These are phyloP conservation scores for Paspalum notatum DNA, from an alignment of 176 grass and related monocot genomes.

Conservation along the genomic window DNA sequence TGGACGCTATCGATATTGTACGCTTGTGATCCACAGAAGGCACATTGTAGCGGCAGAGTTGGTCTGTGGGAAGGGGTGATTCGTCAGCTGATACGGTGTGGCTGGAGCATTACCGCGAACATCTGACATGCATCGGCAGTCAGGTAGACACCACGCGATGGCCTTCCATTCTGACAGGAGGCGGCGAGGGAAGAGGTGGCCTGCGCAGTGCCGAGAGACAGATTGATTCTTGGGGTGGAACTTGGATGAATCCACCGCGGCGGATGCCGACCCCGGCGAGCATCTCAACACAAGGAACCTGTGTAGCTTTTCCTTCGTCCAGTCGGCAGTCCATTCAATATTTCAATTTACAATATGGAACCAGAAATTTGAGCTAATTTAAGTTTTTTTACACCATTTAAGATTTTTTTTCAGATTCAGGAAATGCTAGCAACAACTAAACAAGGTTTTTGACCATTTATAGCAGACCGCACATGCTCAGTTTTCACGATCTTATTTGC, in stretches of 20 bases:
- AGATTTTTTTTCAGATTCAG: too few species aligned
- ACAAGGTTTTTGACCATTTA: too few species aligned
- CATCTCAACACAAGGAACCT: too few species aligned
- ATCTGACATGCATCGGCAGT: background rate
- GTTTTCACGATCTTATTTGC: too few species aligned
- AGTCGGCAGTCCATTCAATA: too few species aligned
- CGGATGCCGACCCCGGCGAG: background rate
- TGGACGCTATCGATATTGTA: background rate
- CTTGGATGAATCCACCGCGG: background rate
- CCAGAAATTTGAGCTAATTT: too few species aligned
- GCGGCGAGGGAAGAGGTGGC: background rate
- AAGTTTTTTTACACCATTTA: too few species aligned
- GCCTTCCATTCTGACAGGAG: background rate
- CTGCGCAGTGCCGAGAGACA: background rate
- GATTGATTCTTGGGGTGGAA: background rate
- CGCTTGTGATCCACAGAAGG: background rate
- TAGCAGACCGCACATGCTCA: too few species aligned
- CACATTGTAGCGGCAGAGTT: background rate
- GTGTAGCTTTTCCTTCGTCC: too few species aligned
- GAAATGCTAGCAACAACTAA: too few species aligned
- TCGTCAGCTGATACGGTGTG: background rate
- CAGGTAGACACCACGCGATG: background rate
- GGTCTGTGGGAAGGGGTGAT: background rate
- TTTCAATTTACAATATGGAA: too few species aligned
- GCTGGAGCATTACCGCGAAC: conserved; percentile 22